Evolutionary conservation across 1,139 yeast species (phyloP).

Genomic region (Diutina catenulata): DNA sequence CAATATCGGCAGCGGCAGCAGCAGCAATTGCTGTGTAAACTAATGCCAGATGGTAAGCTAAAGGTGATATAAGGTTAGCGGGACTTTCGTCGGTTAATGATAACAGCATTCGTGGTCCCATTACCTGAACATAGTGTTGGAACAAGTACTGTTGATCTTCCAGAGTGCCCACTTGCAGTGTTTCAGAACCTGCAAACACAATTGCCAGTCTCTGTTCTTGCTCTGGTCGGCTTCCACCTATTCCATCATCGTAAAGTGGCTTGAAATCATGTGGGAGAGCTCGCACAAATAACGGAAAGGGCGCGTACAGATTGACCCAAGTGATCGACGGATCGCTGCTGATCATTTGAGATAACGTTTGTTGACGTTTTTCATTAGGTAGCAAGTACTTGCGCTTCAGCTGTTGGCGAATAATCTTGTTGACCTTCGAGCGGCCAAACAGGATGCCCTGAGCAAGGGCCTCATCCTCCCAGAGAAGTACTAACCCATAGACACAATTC

Average conservation of each 20-base stretch:
- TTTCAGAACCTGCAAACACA: too few relatives aligned
- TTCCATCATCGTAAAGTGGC: background rate
- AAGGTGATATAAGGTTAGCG: too few relatives aligned
- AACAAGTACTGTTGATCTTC: background rate
- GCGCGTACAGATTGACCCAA: background rate
- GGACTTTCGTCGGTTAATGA: too few relatives aligned
- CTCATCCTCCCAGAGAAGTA: constrained; percentile 4
- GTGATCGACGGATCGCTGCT: background rate
- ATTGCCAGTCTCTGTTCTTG: too few relatives aligned
- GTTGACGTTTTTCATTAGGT: constrained; percentile 1
- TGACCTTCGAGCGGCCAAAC: constrained; percentile 4
- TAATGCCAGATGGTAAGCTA: background rate
- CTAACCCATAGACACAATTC: background rate
- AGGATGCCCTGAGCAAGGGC: constrained; percentile 3
- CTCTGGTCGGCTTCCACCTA: too few relatives aligned
- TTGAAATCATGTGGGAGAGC: background rate
- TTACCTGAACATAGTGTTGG: background rate
- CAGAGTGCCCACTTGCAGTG: background rate
- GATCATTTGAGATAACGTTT: constrained; percentile 2
- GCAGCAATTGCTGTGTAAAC: constrained; percentile 1
- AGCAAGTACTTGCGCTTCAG: background rate
- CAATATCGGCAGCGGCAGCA: background rate
- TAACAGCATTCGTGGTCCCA: background rate
- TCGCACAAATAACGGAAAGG: background rate
- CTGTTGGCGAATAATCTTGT: constrained; percentile 3